These are phyloP conservation scores for Crithidia expoeki DNA, from an alignment of 208 protist species.

Conservation along the genomic window DNA sequence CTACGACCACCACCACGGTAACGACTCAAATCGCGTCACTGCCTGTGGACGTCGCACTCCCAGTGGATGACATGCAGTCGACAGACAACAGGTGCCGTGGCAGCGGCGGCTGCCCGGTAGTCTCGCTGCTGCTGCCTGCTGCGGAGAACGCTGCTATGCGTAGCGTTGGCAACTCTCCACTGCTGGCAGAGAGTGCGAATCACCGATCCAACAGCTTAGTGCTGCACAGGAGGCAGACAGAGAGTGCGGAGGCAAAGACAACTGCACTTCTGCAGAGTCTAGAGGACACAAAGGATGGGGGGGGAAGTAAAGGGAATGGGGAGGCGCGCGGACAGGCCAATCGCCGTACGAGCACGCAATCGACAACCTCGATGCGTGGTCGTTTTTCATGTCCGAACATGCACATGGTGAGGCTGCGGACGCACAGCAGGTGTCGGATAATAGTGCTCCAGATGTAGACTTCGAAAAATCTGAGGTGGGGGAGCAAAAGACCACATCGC, in stretches of 20 bases:
- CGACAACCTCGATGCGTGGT: neutral
- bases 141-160: neutral
- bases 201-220: neutral
- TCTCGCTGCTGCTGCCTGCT: too few species aligned
- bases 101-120: conserved; percentile 2
- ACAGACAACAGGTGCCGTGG: neutral
- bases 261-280: neutral
- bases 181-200: neutral
- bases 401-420: neutral
- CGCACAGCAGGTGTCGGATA: neutral
- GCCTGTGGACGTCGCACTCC: too few species aligned
- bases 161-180: neutral
- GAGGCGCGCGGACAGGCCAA: neutral
- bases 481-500: too few species aligned
- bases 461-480: too few species aligned
- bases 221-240: too few species aligned
- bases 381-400: neutral
- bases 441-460: too few species aligned
- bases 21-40: too few species aligned
- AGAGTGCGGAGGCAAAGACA: neutral
- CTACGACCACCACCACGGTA: neutral
- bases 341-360: neutral
- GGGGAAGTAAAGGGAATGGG: neutral
- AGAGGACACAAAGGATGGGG: neutral
- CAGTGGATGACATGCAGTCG: too few species aligned